These are phyloP conservation scores for Porogramme epimiltina DNA, from an alignment of 1,284 basidiomycete species.

Conservation along the genomic window DNA sequence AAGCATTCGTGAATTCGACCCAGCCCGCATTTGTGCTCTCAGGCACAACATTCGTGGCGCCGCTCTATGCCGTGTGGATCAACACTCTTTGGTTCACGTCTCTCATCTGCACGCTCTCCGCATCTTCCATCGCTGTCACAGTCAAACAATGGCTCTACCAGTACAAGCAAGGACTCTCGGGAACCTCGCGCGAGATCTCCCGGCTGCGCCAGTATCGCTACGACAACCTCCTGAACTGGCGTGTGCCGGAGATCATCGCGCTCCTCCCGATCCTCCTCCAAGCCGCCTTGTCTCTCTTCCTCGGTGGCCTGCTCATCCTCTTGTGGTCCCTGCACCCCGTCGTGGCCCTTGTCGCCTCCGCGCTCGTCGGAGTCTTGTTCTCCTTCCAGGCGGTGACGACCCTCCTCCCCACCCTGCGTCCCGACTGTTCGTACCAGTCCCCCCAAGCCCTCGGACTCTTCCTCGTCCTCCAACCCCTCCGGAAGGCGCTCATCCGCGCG, in stretches of 20 bases:
- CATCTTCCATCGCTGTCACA: slow-evolving; percentile 5
- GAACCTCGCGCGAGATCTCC: slow-evolving; percentile 1
- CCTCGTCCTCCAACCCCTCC: neutral
- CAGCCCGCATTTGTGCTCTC: too few relatives aligned
- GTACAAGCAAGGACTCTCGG: slow-evolving; percentile 1
- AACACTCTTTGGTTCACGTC: slow-evolving; percentile 13
- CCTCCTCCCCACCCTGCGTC: slow-evolving; percentile 3
- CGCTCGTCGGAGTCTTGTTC: slow-evolving; percentile 1
- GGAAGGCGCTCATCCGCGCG: neutral
- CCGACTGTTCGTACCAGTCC: slow-evolving; percentile 11
- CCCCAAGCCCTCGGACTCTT: slow-evolving; percentile 3
- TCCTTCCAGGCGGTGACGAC: slow-evolving; percentile 1
- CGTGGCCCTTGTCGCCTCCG: slow-evolving; percentile 5
- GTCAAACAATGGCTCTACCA: slow-evolving; percentile 10
- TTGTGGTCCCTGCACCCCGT: slow-evolving; percentile 9
- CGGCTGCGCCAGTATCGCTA: slow-evolving; percentile 8
- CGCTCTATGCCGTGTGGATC: slow-evolving; percentile 16
- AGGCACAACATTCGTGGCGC: slow-evolving; percentile 4
- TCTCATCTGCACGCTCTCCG: slow-evolving; percentile 4
- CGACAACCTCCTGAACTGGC: slow-evolving; percentile 6
- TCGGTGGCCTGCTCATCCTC: slow-evolving; percentile 9
- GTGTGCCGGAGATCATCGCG: slow-evolving; percentile 4
- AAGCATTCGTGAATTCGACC: neutral
- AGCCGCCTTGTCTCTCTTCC: slow-evolving; percentile 8
- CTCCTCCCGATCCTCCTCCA: slow-evolving; percentile 12